A percentile compares a stretch with the other conserved stretches of the same genome.
These are phyloP conservation scores for Fusarium mangiferae DNA, from an alignment of 2,329 filamentous ascomycete species.

Conservation along the genomic window DNA sequence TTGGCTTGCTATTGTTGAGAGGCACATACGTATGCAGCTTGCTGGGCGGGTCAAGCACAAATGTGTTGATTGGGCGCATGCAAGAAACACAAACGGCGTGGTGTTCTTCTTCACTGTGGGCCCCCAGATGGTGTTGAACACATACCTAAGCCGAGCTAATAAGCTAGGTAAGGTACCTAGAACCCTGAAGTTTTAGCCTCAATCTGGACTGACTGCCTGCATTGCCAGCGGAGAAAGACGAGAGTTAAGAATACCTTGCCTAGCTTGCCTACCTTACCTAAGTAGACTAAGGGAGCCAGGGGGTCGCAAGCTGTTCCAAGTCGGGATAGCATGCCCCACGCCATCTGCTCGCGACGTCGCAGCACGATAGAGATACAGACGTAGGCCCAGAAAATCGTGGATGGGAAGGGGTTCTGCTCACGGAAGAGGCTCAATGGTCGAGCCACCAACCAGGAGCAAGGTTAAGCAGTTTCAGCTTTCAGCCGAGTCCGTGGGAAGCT, in stretches of 20 bases:
- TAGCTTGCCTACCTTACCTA: neutral
- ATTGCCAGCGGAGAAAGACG: slow-evolving; percentile 24
- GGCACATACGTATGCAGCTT: neutral
- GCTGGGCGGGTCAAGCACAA: neutral
- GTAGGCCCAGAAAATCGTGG: slow-evolving; percentile 10
- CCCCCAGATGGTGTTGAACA: neutral
- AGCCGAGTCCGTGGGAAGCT: slow-evolving; percentile 26
- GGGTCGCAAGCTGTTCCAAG: slow-evolving; percentile 39
- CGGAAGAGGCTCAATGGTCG: slow-evolving; percentile 23
- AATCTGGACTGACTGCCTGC: slow-evolving; percentile 27
- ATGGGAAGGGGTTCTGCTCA: slow-evolving; percentile 11
- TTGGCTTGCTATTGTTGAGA: neutral
- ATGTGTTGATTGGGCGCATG: slow-evolving; percentile 2
- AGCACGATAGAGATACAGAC: slow-evolving; percentile 22
- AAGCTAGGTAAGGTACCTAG: neutral
- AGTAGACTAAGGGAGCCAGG: neutral
- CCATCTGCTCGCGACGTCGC: slow-evolving; percentile 37
- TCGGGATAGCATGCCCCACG: slow-evolving; percentile 37
- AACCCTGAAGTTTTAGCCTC: slow-evolving; percentile 28
- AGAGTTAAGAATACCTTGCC: slow-evolving; percentile 14
- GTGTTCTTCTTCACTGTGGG: slow-evolving; percentile 18
- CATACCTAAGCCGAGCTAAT: neutral
- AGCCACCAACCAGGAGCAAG: slow-evolving; percentile 24
- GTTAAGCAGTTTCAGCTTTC: slow-evolving; percentile 41
- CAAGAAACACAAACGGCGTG: slow-evolving; percentile 16